Evolutionary conservation across 2,329 filamentous ascomycete genomes (phyloP).

Genomic region (Nakataea oryzae): DNA sequence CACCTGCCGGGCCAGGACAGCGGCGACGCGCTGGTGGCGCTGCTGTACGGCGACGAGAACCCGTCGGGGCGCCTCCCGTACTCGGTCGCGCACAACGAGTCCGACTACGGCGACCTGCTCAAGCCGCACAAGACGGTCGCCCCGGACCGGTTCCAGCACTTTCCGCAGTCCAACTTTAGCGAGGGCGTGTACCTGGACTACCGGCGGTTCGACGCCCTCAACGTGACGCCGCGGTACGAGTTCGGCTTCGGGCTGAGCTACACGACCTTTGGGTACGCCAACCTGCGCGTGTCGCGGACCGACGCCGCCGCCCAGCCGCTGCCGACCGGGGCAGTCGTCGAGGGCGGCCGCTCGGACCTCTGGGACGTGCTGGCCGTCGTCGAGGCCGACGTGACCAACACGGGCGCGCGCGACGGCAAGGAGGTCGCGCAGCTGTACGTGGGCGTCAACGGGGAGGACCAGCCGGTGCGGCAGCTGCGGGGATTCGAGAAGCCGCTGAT

Average conservation of each 20-base stretch:
- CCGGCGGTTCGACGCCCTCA: slow-evolving; percentile 54
- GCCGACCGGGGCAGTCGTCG: slow-evolving; percentile 2
- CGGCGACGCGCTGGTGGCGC: slow-evolving; percentile 28
- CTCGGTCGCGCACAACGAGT: slow-evolving; percentile 28
- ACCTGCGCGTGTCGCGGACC: slow-evolving; percentile 45
- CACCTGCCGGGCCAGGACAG: slow-evolving; percentile 42
- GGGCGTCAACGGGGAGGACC: slow-evolving; percentile 37
- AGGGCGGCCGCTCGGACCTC: slow-evolving; percentile 9
- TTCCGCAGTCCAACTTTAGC: slow-evolving; percentile 57
- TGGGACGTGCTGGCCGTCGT: slow-evolving; percentile 25
- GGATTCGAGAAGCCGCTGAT: slow-evolving; percentile 49
- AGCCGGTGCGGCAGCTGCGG: slow-evolving; percentile 46
- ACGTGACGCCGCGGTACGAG: slow-evolving; percentile 59
- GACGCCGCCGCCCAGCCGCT: slow-evolving; percentile 48
- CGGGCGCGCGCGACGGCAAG: slow-evolving; percentile 17
- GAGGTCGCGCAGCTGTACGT: slow-evolving; percentile 15
- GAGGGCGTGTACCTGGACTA: slow-evolving; percentile 75
- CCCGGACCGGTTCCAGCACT: slow-evolving; percentile 6
- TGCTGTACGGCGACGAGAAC: slow-evolving; percentile 33
- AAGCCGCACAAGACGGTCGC: slow-evolving; percentile 4
- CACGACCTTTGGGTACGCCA: slow-evolving; percentile 60
- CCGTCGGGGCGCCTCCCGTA: slow-evolving; percentile 34
- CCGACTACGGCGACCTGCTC: slow-evolving; percentile 23
- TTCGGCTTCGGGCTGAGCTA: slow-evolving; percentile 72
- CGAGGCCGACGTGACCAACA: slow-evolving; percentile 26